Evolutionary conservation across 2,329 filamentous ascomycete genomes (phyloP).

Genomic region (Hansfordia pulvinata): DNA sequence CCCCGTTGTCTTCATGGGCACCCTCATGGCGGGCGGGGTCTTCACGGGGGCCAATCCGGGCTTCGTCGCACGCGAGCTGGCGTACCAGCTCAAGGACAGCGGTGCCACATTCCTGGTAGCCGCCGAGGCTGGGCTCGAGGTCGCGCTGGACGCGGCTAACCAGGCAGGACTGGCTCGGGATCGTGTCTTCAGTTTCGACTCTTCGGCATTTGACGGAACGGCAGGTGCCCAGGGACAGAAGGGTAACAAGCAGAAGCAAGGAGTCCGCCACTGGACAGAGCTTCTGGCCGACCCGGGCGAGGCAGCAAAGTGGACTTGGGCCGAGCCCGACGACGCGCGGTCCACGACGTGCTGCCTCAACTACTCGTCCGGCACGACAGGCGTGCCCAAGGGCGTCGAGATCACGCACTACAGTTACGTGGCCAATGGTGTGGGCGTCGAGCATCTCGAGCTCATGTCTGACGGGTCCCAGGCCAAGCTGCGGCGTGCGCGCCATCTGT

Average conservation of each 20-base stretch:
- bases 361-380: conserved; percentile 69
- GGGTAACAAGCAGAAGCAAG: no score
- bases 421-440: conserved; percentile 51
- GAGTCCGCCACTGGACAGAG: conserved; percentile 43
- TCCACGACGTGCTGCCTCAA: conserved; percentile 55
- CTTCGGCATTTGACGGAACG: conserved; percentile 17
- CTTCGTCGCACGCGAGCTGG: conserved; percentile 58
- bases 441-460: conserved; percentile 29
- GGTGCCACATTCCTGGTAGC: conserved; percentile 54
- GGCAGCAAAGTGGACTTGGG: conserved; percentile 49
- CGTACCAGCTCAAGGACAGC: conserved; percentile 61
- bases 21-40: conserved; percentile 64
- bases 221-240: conserved; percentile 26
- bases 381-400: conserved; percentile 72
- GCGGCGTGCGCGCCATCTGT: conserved; percentile 32
- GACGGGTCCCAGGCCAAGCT: conserved; percentile 30
- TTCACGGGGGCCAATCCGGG: conserved; percentile 66
- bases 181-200: conserved; percentile 54
- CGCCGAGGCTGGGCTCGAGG: conserved; percentile 43
- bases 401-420: conserved; percentile 69
- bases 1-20: conserved; percentile 55
- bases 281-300: conserved; percentile 37
- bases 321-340: conserved; percentile 35
- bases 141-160: conserved; percentile 52
- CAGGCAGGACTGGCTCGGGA: conserved; percentile 38